These are phyloP conservation scores for Drechslerella coelobrocha DNA, from an alignment of 2,329 filamentous ascomycete genomes.

Conservation along the genomic window DNA sequence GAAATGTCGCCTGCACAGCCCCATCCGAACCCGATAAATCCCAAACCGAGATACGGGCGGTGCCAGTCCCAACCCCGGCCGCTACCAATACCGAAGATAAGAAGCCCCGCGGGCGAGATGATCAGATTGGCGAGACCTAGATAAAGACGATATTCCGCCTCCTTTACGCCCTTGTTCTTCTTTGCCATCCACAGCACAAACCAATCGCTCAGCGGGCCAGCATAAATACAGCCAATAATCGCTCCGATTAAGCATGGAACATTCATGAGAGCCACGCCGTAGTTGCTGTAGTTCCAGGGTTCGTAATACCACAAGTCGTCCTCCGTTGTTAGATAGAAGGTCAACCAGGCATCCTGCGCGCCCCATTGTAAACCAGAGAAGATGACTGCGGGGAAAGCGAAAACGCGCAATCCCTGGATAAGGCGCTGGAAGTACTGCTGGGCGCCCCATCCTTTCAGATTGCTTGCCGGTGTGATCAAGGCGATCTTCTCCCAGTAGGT, in stretches of 20 bases:
- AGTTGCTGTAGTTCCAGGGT: conserved; percentile 66
- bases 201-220: conserved; percentile 66
- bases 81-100: conserved; percentile 65
- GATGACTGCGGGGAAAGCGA: conserved; percentile 66
- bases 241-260: conserved; percentile 66
- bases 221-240: conserved; percentile 66
- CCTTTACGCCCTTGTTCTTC: conserved; percentile 64
- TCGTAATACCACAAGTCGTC: conserved; percentile 65
- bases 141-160: conserved; percentile 65
- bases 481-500: conserved; percentile 66
- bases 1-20: conserved; percentile 67
- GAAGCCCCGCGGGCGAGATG: conserved; percentile 63
- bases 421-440: conserved; percentile 65
- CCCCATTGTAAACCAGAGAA: conserved; percentile 68
- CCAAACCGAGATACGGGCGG: conserved; percentile 65
- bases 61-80: conserved; percentile 64
- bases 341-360: conserved; percentile 67
- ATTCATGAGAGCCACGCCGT: conserved; percentile 66
- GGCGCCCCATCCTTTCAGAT: conserved; percentile 64
- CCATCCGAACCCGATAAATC: conserved; percentile 68
- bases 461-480: conserved; percentile 65
- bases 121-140: conserved; percentile 63
- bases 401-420: conserved; percentile 66
- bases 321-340: conserved; percentile 67
- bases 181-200: conserved; percentile 66